Base-by-base conservation (phyloP, 2,329 filamentous ascomycete genomes). In the Gaeumannomyces tritici region DNA sequence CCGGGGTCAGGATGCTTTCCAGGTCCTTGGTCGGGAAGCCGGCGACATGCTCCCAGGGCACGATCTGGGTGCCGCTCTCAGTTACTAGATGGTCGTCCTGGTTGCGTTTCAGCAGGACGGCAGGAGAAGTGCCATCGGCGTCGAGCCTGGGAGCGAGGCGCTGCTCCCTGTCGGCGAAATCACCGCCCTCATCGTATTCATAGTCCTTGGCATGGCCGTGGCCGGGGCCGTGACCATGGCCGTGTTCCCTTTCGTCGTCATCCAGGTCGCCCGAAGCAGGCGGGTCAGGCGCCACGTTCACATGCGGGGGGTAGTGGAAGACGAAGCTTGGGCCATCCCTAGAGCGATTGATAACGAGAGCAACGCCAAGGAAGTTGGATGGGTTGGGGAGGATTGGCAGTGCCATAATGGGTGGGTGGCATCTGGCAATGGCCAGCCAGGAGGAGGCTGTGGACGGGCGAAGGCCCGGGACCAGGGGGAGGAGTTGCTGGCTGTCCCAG, bases 281-380 rank as follows among this genome's bases (percentile, higher is more conserved):
- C 12, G 63, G 66, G 27, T 72, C 69, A 28, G 66, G 79, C 73
- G 69, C 77, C 75, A 68, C 72, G 11, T 70, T 71, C 56, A 84
- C 79, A 58, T 77, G 73, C n/a, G 87, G 82, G n/a, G 91, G 91
- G 70, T 95, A 95, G 74, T 96, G 90, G 74, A 93, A 96, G 69
- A 95, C 89, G 69, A 95, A 89, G 66, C 87, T 85, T 31, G 91
- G 89, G 21, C 91, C 91, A 68, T 90, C 89, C 66, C 89, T 86
- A 42, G 89, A 90, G 66, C 89, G 84, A 69, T 85, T 85, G 69
- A 90, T 85, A 67, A 92, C 85, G 54, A 93, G 83, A 61, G 90
- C 85, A 63, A 93, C 85, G 55, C 87, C 89, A 61, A 93, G 73
- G 66, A 85, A 81, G 70, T 84, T 85, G 66, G 81, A 79, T 47